Conservation (phyloP, 2,329 filamentous ascomycete species). For the Chrysosporium keratinophilum region DNA sequence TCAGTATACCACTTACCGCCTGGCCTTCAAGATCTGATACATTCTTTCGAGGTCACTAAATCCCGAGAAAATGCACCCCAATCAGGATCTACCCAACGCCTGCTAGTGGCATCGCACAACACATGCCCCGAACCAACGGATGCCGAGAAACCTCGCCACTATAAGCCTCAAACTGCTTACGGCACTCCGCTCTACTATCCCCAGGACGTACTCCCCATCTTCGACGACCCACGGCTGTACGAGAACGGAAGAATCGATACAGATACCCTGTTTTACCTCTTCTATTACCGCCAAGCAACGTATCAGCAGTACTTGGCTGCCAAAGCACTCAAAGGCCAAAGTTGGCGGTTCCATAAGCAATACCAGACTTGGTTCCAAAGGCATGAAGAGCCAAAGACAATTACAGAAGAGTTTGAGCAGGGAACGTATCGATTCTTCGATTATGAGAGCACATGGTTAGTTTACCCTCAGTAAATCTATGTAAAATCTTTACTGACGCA, state of each 20-base stretch:
- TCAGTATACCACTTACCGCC: constrained; percentile 88
- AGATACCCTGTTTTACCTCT: constrained; percentile 95
- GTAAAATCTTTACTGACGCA: constrained; percentile 11
- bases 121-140: constrained; percentile 66
- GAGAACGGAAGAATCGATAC: constrained; percentile 67
- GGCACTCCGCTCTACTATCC: constrained; percentile 76
- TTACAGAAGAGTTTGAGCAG: constrained; percentile 97
- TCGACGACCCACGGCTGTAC: constrained; percentile 84
- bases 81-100: constrained; percentile 57
- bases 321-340: constrained; percentile 94
- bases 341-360: constrained; percentile 98
- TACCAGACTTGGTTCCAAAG: constrained; percentile 99
- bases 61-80: constrained; percentile 52
- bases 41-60: constrained; percentile 79
- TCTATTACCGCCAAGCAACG: constrained; percentile 95
- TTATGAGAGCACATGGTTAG: constrained; percentile 96
- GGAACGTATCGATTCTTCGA: constrained; percentile 99
- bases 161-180: constrained; percentile 72
- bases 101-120: constrained; percentile 65
- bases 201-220: constrained; percentile 80
- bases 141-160: constrained; percentile 70
- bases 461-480: constrained; percentile 19
- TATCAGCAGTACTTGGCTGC: constrained; percentile 93
- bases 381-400: constrained; percentile 95
- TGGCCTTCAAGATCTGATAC: constrained; percentile 77